phyloP scores from a whole-genome alignment of 345 rosid species.

The Bruguiera sexangula region DNA sequence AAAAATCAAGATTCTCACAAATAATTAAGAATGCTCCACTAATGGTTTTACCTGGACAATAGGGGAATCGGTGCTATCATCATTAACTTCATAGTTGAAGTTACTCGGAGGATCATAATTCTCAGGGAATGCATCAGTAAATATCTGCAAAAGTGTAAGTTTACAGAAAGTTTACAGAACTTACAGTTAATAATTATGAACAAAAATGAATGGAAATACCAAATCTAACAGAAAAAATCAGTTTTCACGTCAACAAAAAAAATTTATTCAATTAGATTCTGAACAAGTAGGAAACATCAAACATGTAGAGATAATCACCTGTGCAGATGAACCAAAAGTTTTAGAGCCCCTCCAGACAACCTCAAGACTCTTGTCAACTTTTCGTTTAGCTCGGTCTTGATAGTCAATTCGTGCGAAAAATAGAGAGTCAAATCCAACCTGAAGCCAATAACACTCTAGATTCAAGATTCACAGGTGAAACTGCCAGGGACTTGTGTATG shows the following conservation, averaged over 20 bases:
- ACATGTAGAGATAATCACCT: slow-evolving; percentile 24
- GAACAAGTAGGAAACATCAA: slow-evolving; percentile 4
- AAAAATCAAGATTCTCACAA: neutral
- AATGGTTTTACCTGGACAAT: slow-evolving; percentile 42
- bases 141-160: slow-evolving; percentile 31
- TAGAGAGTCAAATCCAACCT: slow-evolving; percentile 59
- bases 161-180: slow-evolving; percentile 5
- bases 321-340: slow-evolving; percentile 50
- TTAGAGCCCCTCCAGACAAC: slow-evolving; percentile 53
- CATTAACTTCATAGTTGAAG: slow-evolving; percentile 47
- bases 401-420: slow-evolving; percentile 52
- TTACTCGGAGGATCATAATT: slow-evolving; percentile 51
- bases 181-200: neutral
- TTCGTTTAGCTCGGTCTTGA: slow-evolving; percentile 53
- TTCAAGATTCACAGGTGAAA: neutral
- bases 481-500: neutral
- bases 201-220: neutral
- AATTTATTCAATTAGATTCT: neutral
- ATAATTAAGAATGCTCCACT: neutral
- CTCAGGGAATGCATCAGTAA: slow-evolving; percentile 51
- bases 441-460: slow-evolving; percentile 5
- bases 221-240: neutral
- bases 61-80: slow-evolving; percentile 34
- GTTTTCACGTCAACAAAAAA: neutral
- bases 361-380: slow-evolving; percentile 44